A percentile compares a stretch with the other conserved stretches of the same genome.
These are phyloP conservation scores for Xylaria sp. DNA, from an alignment of 2,329 filamentous ascomycete genomes.

Conservation along the genomic window DNA sequence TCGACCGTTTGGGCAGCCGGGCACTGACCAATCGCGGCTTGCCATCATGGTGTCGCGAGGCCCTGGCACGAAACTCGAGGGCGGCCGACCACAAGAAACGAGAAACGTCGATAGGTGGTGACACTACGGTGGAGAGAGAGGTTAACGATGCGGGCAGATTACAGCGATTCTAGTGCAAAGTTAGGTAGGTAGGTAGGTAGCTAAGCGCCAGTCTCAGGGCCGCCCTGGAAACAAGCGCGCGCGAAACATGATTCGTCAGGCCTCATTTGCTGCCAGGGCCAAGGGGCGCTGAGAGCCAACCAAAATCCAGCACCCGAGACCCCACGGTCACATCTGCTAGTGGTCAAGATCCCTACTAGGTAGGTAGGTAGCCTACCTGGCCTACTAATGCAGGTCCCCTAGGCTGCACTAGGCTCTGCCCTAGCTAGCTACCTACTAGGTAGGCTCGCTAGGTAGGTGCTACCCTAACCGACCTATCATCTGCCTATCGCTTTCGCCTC, in stretches of 20 bases:
- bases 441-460: too few species aligned
- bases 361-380: too few species aligned
- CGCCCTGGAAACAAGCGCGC: conserved; percentile 33
- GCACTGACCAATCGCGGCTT: conserved; percentile 35
- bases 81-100: conserved; percentile 1
- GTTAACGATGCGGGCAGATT: conserved; percentile 14
- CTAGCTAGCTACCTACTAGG: too few species aligned
- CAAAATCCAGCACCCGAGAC: too few species aligned
- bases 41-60: conserved; percentile 19
- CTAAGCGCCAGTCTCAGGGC: conserved; percentile 32
- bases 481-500: too few species aligned
- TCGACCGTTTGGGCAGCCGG: conserved; percentile 1
- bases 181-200: conserved; percentile 29
- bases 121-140: conserved; percentile 15
- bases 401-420: too few species aligned
- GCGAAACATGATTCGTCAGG: conserved; percentile 34
- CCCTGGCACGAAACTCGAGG: conserved; percentile 17
- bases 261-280: conserved; percentile 15
- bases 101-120: conserved; percentile 25
- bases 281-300: conserved; percentile 32
- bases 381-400: too few species aligned
- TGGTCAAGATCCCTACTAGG: too few species aligned
- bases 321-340: too few species aligned
- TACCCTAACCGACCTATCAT: too few species aligned
- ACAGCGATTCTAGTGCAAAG: too few species aligned